A percentile compares a stretch with the other conserved stretches of the same genome.
These are phyloP conservation scores for Sporopachydermia quercuum DNA, from an alignment of 805 yeast genomes.

Conservation along the genomic window DNA sequence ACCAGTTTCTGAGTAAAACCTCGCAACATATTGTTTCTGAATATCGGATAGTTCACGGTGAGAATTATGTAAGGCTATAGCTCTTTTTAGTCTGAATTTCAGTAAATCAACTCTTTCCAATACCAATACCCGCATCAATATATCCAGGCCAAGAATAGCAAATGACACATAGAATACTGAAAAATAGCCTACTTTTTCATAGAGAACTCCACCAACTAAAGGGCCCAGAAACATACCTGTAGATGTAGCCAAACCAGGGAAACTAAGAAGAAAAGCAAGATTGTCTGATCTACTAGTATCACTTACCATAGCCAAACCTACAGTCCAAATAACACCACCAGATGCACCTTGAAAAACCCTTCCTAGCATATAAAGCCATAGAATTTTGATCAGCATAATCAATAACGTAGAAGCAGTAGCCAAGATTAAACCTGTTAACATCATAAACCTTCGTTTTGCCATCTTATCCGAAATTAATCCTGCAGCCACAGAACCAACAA, in stretches of 20 bases:
- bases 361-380: slow-evolving; percentile 16
- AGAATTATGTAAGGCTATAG: no score
- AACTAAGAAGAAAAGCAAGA: slow-evolving; percentile 16
- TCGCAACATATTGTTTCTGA: no score
- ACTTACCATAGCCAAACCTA: slow-evolving; percentile 19
- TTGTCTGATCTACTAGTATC: slow-evolving; percentile 16
- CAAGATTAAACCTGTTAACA: slow-evolving; percentile 17
- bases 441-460: slow-evolving; percentile 12
- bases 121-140: slow-evolving; percentile 17
- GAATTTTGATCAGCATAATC: slow-evolving; percentile 13
- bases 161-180: slow-evolving; percentile 18
- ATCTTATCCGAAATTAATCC: slow-evolving; percentile 16
- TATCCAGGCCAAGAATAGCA: slow-evolving; percentile 15
- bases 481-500: slow-evolving; percentile 15
- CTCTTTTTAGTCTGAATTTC: not conserved
- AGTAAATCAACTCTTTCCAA: slow-evolving; percentile 13
- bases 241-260: slow-evolving; percentile 16
- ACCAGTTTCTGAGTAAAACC: no score
- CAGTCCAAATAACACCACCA: slow-evolving; percentile 20
- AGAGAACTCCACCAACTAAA: slow-evolving; percentile 20
- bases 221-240: slow-evolving; percentile 20
- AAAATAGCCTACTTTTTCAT: slow-evolving; percentile 17
- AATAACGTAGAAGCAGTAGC: slow-evolving; percentile 18
- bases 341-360: slow-evolving; percentile 20
- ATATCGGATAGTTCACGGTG: no score